These are phyloP conservation scores for Synchytrium microbalum DNA, from an alignment of 371 early-diverging fungal species.

Conservation along the genomic window DNA sequence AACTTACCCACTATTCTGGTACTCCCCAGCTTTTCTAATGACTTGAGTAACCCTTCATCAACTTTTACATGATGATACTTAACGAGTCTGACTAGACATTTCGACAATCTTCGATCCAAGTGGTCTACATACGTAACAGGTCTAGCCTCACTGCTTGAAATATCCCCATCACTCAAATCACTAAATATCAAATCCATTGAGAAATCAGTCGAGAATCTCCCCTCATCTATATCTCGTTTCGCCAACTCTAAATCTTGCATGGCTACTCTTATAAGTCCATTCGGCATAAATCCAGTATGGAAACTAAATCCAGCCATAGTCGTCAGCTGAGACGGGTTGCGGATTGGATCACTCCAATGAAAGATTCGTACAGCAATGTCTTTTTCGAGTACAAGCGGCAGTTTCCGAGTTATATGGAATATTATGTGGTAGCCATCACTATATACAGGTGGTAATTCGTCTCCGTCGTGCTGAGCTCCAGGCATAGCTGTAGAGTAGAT, in stretches of 20 bases:
- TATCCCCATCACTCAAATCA: conserved; percentile 10
- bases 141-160: conserved; percentile 9
- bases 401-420: conserved; percentile 15
- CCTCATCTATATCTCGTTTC: conserved; percentile 28
- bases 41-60: conserved; percentile 20
- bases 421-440: conserved; percentile 12
- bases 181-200: conserved; percentile 29
- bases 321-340: conserved; percentile 18
- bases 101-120: conserved; percentile 22
- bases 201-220: conserved; percentile 29
- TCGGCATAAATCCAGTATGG: conserved; percentile 47
- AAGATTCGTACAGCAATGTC: conserved; percentile 40
- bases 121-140: conserved; percentile 17
- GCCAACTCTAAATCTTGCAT: conserved; percentile 35
- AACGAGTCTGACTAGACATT: conserved; percentile 31
- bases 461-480: background rate
- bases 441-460: conserved; percentile 2
- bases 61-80: conserved; percentile 29
- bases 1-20: conserved; percentile 22
- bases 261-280: conserved; percentile 40
- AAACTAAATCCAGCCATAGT: conserved; percentile 44
- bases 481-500: conserved; percentile 18
- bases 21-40: conserved; percentile 25
- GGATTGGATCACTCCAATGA: conserved; percentile 22
- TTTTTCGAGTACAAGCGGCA: conserved; percentile 22